Evolutionary conservation across 768 basidiomycete genomes (phyloP).

Genomic region (Pleurotus ostreatus): DNA sequence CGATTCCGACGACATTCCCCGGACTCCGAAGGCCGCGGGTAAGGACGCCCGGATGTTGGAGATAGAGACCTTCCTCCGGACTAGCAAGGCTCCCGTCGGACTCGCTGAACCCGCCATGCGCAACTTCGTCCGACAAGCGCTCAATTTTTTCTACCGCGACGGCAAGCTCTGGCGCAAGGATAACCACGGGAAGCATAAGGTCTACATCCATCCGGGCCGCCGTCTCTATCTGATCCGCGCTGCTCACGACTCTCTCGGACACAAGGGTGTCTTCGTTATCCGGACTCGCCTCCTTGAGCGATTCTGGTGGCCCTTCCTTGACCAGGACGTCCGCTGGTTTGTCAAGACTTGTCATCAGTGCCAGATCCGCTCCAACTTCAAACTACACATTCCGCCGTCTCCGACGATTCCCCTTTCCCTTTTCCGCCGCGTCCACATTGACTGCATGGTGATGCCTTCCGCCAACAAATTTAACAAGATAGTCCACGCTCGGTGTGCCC

Average conservation of each 20-base stretch:
- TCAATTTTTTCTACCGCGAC: slow-evolving; percentile 15
- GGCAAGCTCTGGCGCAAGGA: slow-evolving; percentile 16
- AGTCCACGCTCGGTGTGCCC: slow-evolving; percentile 20
- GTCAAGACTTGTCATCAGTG: slow-evolving; percentile 28
- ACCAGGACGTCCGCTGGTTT: slow-evolving; percentile 25
- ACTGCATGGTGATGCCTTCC: slow-evolving; percentile 24
- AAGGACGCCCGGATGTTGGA: slow-evolving; percentile 1
- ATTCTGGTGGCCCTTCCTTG: slow-evolving; percentile 20
- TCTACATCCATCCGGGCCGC: slow-evolving; percentile 11
- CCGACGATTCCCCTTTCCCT: slow-evolving; percentile 19
- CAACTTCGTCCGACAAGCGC: not conserved
- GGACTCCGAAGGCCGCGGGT: not conserved
- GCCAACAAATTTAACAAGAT: slow-evolving; percentile 19
- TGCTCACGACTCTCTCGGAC: slow-evolving; percentile 24
- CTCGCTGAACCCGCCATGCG: not conserved
- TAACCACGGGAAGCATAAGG: slow-evolving; percentile 14
- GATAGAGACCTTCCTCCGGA: too few species aligned
- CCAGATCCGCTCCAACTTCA: slow-evolving; percentile 19
- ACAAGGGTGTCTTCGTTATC: slow-evolving; percentile 22
- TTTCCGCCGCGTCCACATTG: slow-evolving; percentile 22
- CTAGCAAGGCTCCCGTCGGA: too few species aligned
- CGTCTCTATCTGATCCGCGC: slow-evolving; percentile 13
- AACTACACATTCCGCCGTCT: slow-evolving; percentile 23
- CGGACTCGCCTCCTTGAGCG: slow-evolving; percentile 13
- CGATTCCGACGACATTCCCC: not conserved